Percentiles rank a stretch among this genome's conserved stretches.
Evolutionary conservation across 768 basidiomycete genomes (phyloP).

Genomic region (Polyporus arcularius): DNA sequence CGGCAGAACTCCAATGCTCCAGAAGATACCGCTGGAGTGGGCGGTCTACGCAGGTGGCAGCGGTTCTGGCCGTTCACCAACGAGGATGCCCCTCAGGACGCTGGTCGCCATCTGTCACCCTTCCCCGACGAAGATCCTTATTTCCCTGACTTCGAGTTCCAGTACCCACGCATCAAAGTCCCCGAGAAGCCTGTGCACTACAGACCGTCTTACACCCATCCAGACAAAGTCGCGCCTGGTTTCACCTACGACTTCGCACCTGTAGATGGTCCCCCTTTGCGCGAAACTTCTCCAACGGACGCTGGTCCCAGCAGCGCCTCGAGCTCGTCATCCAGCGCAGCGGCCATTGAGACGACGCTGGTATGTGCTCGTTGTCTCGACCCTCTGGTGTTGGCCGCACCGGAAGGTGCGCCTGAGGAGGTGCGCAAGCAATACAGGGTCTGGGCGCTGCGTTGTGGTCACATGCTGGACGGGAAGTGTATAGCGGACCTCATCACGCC

Average conservation of each 20-base stretch:
- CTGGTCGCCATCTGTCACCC: background rate
- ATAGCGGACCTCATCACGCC: conserved; percentile 59
- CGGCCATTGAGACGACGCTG: conserved; percentile 46
- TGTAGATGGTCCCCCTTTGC: conserved; percentile 21
- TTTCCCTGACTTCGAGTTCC: conserved; percentile 11
- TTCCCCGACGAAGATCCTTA: conserved; percentile 11
- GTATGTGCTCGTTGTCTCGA: conserved; percentile 70
- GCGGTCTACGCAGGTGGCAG: background rate
- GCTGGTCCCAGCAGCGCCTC: conserved; percentile 17
- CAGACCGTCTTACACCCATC: conserved; percentile 53
- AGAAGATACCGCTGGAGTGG: background rate
- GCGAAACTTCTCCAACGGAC: conserved; percentile 32
- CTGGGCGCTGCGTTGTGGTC: conserved; percentile 78
- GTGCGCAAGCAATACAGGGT: conserved; percentile 51
- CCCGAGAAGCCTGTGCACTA: conserved; percentile 13
- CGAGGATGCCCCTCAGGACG: background rate
- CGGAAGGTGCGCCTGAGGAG: conserved; percentile 32
- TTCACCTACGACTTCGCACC: conserved; percentile 70
- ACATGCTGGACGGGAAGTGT: conserved; percentile 79
- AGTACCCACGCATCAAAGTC: background rate
- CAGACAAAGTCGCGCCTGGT: conserved; percentile 53
- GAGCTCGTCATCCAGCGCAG: conserved; percentile 27
- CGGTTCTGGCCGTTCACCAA: background rate
- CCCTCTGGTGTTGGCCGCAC: conserved; percentile 57
- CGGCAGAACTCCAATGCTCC: background rate